Percentiles rank a stretch among this genome's conserved stretches.
These are phyloP conservation scores for Leishmania guyanensis DNA, from an alignment of 208 protist genomes.

Conservation along the genomic window DNA sequence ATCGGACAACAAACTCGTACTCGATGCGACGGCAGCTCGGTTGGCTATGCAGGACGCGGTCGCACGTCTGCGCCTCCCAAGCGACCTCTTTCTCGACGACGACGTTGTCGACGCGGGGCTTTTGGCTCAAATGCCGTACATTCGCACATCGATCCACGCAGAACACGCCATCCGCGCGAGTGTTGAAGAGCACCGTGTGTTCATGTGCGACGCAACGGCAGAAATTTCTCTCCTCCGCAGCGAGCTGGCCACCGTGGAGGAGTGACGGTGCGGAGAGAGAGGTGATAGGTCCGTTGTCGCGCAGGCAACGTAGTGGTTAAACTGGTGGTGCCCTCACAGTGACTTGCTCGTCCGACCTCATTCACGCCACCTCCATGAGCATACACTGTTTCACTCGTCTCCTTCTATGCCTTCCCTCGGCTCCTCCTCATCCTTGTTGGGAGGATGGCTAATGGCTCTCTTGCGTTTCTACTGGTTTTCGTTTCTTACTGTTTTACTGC, in stretches of 20 bases:
- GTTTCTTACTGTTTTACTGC: background rate
- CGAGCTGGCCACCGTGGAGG: constrained; percentile 14
- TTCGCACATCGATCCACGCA: background rate
- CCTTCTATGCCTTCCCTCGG: background rate
- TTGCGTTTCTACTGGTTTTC: background rate
- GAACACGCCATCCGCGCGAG: background rate
- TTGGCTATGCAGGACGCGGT: constrained; percentile 9
- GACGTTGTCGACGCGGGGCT: constrained; percentile 15
- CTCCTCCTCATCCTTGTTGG: background rate
- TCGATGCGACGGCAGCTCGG: background rate
- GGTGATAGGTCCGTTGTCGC: background rate
- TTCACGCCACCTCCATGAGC: background rate
- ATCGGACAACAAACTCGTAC: background rate
- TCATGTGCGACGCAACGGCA: constrained; percentile 17
- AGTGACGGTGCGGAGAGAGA: background rate
- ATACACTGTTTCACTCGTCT: background rate
- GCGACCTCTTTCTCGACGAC: constrained; percentile 9
- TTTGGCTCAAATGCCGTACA: constrained; percentile 9
- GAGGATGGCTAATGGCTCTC: background rate
- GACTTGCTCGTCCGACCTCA: background rate
- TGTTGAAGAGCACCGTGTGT: constrained; percentile 13
- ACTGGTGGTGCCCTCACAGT: background rate
- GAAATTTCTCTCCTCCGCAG: constrained; percentile 29
- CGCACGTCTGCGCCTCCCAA: constrained; percentile 19
- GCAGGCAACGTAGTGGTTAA: background rate